Conservation (phyloP, 2,329 filamentous ascomycete species). For the Sporothrix schenckii region DNA sequence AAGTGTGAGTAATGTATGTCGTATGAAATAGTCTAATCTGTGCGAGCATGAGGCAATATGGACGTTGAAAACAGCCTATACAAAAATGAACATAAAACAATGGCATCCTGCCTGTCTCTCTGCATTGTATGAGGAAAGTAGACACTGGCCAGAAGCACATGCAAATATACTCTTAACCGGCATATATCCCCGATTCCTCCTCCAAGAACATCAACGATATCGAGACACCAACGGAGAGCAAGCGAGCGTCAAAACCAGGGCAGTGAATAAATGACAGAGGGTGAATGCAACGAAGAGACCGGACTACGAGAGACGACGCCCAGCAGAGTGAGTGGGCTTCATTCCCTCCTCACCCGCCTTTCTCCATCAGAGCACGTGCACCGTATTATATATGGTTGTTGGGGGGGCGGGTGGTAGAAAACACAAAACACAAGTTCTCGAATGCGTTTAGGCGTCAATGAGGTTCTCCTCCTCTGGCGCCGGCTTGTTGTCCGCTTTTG, state of each 20-base stretch:
- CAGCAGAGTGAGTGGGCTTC: background rate
- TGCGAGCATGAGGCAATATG: constrained; percentile 26
- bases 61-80: constrained; percentile 28
- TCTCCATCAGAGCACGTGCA: background rate
- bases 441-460: constrained; percentile 43
- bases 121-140: background rate
- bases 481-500: constrained; percentile 51
- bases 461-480: constrained; percentile 46
- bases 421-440: background rate
- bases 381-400: constrained; percentile 20
- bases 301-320: background rate
- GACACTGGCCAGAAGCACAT: background rate
- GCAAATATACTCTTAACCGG: constrained; percentile 6
- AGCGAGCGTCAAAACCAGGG: background rate
- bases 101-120: constrained; percentile 11
- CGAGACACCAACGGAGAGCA: background rate
- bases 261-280: background rate
- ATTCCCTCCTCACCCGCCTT: background rate
- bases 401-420: background rate
- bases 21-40: constrained; percentile 31
- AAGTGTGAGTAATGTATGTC: background rate
- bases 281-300: background rate
- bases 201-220: background rate
- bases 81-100: constrained; percentile 23
- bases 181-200: background rate